Base-by-base conservation (phyloP, 495 filamentous ascomycete species). In the Rostrohypoxylon terebratum region DNA sequence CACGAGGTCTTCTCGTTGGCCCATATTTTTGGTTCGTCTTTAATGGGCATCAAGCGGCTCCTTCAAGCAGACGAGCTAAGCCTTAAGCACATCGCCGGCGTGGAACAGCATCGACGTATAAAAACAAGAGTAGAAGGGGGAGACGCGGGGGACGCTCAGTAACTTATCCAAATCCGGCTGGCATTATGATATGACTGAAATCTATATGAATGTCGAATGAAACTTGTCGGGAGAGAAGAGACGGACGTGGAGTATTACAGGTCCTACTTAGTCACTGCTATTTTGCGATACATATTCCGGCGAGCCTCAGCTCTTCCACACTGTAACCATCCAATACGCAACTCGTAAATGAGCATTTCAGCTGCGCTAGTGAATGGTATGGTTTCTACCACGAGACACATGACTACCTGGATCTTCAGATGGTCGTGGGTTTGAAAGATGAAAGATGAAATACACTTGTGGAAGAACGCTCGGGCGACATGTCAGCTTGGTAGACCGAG, bases 1-100 rank as follows among this genome's bases (percentile, higher is more conserved):
- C 21, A 76, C 59, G 31, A 77, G 10, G 34, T 68, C 66, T 1
- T 76, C 65, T 28, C 67, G 70, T 25, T 76, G 57, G 14, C 60
- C 68, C 76, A 77, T 77, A 13, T 53, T 70, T 50, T 14, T 57
- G 21, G 28, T 16, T 65, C 28, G n/a, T 18, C 20, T 8, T 45
- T 36, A 33, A 25, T n/a, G 38, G 33, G 42, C 11, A 28, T 14
- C 9, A 59, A 66, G 55, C 62, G 59, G 59, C 59, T 69, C 33
- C n/a, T 31, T 36, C 38, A 45, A 38, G 20, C 10, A 7, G 42
- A 16, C 31, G 61, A 65, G 40, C 54, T 62, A 64, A 62, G 66
- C 55, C 50, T 40, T 48, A 44, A 31, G 45, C 54, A 58, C 44
- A 57, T 55, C 1, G 54, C 50, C 9, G 53, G 40, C 47, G 25